Percentiles rank a stretch among this genome's conserved stretches.
These are phyloP conservation scores for Metroxylon sagu DNA, from an alignment of 176 grass and related monocot species.

Conservation along the genomic window DNA sequence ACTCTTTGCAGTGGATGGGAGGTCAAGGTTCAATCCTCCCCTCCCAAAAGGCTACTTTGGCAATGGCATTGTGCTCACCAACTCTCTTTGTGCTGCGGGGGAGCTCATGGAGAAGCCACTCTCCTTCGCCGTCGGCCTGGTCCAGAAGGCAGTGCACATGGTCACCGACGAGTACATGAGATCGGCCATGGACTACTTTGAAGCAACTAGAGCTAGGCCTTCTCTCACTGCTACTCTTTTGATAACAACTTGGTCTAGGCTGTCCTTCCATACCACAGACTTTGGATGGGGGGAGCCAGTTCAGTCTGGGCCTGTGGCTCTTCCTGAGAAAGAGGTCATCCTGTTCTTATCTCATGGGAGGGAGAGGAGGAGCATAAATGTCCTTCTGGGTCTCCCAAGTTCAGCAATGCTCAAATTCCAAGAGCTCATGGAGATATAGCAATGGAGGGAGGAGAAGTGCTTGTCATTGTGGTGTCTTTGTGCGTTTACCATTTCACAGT, in stretches of 20 bases:
- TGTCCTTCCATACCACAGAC: constrained; percentile 72
- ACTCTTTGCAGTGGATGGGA: constrained; percentile 86
- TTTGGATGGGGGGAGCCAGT: constrained; percentile 78
- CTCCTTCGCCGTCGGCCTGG: constrained; percentile 41
- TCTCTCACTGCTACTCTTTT: constrained; percentile 78
- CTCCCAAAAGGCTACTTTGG: constrained; percentile 70
- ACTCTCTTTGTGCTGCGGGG: constrained; percentile 38
- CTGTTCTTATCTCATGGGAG: constrained; percentile 81
- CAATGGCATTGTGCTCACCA: constrained; percentile 76
- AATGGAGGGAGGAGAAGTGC: not conserved
- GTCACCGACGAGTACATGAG: constrained; percentile 88
- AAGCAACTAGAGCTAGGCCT: constrained; percentile 61
- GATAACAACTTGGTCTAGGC: constrained; percentile 81
- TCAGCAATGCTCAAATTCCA: constrained; percentile 79
- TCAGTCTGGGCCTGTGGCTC: constrained; percentile 69
- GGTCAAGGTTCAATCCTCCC: constrained; percentile 43
- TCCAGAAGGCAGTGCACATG: constrained; percentile 54
- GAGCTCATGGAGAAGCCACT: constrained; percentile 45
- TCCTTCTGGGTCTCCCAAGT: constrained; percentile 73
- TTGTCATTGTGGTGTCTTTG: too few relatives aligned
- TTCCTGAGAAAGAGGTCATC: constrained; percentile 89
- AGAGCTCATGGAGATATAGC: constrained; percentile 47
- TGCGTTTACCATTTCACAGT: too few relatives aligned
- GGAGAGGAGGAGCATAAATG: constrained; percentile 80
- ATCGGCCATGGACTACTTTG: constrained; percentile 88